Conservation (phyloP, 2,329 filamentous ascomycete genomes). For the Aspergillus nomiae region DNA sequence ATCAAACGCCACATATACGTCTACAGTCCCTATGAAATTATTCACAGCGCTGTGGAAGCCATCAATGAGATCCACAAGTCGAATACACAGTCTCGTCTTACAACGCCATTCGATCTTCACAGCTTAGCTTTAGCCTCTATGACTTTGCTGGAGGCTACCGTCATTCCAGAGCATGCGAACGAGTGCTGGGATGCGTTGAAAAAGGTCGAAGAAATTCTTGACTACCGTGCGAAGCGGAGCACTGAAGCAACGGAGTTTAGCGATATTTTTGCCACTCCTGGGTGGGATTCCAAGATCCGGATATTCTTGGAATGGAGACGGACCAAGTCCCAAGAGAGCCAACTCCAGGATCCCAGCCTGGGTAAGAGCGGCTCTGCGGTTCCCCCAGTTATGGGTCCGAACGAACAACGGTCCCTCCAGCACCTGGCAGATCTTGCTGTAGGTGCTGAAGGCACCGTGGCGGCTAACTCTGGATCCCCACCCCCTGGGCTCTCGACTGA, state of each 20-base stretch:
- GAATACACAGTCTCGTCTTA: slow-evolving; percentile 29
- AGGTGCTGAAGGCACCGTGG: slow-evolving; percentile 42
- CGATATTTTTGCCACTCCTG: slow-evolving; percentile 41
- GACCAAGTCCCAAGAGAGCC: slow-evolving; percentile 35
- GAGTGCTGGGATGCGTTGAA: slow-evolving; percentile 49
- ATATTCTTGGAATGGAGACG: slow-evolving; percentile 43
- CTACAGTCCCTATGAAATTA: slow-evolving; percentile 44
- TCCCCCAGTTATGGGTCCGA: slow-evolving; percentile 42
- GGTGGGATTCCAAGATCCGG: slow-evolving; percentile 45
- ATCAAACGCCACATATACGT: slow-evolving; percentile 47
- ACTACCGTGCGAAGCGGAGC: slow-evolving; percentile 43
- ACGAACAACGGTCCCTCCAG: slow-evolving; percentile 47
- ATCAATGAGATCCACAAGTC: slow-evolving; percentile 43
- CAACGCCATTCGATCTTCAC: slow-evolving; percentile 45
- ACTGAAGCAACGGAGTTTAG: slow-evolving; percentile 36
- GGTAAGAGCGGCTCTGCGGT: slow-evolving; percentile 22
- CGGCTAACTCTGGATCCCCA: slow-evolving; percentile 30
- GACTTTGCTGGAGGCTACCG: slow-evolving; percentile 46
- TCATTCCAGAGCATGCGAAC: slow-evolving; percentile 39
- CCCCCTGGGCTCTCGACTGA: slow-evolving; percentile 30
- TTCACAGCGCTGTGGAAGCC: slow-evolving; percentile 43
- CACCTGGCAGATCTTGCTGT: slow-evolving; percentile 48
- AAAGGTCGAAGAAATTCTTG: slow-evolving; percentile 53
- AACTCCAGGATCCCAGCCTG: slow-evolving; percentile 29
- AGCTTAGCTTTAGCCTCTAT: slow-evolving; percentile 43